These are phyloP conservation scores for Trapa incisa DNA, from an alignment of 345 rosid genomes.

Conservation along the genomic window DNA sequence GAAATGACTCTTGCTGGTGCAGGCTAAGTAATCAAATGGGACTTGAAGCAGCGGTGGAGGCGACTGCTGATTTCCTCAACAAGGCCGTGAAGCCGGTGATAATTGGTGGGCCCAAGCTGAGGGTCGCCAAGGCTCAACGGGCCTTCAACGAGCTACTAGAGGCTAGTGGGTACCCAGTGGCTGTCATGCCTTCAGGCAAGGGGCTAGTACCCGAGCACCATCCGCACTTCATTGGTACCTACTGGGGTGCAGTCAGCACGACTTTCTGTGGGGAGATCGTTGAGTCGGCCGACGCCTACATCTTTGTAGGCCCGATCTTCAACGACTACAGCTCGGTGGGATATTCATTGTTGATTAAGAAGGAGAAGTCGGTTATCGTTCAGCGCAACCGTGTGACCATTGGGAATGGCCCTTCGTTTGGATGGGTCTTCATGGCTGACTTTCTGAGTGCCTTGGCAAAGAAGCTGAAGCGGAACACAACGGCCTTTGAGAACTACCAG, in stretches of 20 bases:
- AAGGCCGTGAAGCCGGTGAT: slow-evolving; percentile 69
- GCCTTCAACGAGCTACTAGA: slow-evolving; percentile 44
- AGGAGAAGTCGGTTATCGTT: slow-evolving; percentile 48
- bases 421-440: slow-evolving; percentile 69
- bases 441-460: slow-evolving; percentile 48
- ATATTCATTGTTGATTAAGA: slow-evolving; percentile 52
- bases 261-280: slow-evolving; percentile 54
- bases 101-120: slow-evolving; percentile 52
- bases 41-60: slow-evolving; percentile 66
- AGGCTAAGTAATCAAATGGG: slow-evolving; percentile 58
- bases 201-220: slow-evolving; percentile 53
- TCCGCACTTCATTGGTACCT: slow-evolving; percentile 60
- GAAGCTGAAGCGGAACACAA: slow-evolving; percentile 45
- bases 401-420: slow-evolving; percentile 61
- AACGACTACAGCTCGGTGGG: slow-evolving; percentile 72
- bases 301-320: slow-evolving; percentile 64
- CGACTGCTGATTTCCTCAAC: slow-evolving; percentile 46
- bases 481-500: slow-evolving; percentile 49
- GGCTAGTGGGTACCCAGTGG: slow-evolving; percentile 42
- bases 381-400: slow-evolving; percentile 56
- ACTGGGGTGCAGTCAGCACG: slow-evolving; percentile 73
- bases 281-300: slow-evolving; percentile 69
- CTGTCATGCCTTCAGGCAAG: slow-evolving; percentile 61
- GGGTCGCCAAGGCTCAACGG: slow-evolving; percentile 44
- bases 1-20: slow-evolving; percentile 11